Conservation (phyloP, 192 early-diverging fungal species). For the Diversispora eburnea region DNA sequence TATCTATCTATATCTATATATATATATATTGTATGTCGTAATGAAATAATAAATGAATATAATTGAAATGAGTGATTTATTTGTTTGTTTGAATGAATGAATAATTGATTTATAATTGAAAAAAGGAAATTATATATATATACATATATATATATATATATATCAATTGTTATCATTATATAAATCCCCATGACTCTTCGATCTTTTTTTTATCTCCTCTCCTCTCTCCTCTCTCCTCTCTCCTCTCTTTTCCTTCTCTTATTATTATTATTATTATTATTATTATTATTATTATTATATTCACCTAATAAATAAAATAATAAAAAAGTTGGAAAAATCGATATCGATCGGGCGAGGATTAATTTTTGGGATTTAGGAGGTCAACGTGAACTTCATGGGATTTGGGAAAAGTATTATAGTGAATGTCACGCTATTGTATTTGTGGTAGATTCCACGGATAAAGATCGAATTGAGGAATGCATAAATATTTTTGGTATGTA, state of each 20-base stretch:
- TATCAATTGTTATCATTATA: too few relatives aligned
- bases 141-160: too few relatives aligned
- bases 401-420: conserved; percentile 92
- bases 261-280: too few relatives aligned
- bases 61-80: too few relatives aligned
- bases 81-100: too few relatives aligned
- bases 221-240: not conserved
- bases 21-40: not conserved
- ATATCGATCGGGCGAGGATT: conserved; percentile 61
- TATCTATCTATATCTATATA: not conserved
- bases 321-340: conserved; percentile 67
- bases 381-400: conserved; percentile 76
- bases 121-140: too few relatives aligned
- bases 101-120: too few relatives aligned
- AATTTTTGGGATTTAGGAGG: conserved; percentile 98
- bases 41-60: not conserved
- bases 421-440: conserved; percentile 93
- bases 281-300: too few relatives aligned
- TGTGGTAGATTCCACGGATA: conserved; percentile 86
- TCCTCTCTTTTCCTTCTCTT: too few relatives aligned
- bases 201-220: not conserved
- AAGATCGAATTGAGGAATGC: conserved; percentile 77
- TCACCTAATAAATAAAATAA: not conserved
- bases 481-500: conserved; percentile 66
- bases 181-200: too few relatives aligned